Evolutionary conservation across 2,329 filamentous ascomycete species (phyloP).

Genomic region (Westerdykella sp.): DNA sequence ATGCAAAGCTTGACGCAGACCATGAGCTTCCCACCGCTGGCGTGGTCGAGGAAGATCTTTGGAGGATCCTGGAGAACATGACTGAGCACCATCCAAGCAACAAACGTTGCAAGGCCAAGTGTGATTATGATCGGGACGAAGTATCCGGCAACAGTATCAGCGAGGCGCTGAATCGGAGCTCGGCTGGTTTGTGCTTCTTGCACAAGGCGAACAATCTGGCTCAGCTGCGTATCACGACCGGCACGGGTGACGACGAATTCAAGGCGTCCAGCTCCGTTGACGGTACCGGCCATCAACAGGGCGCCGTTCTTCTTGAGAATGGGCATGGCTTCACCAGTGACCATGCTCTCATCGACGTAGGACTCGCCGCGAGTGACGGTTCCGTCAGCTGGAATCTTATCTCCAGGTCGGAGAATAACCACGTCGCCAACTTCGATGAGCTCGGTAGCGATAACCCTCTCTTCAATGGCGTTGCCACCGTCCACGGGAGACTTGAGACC

Average conservation of each 20-base stretch:
- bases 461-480: conserved; percentile 61
- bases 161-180: conserved; percentile 89
- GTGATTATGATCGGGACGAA: conserved; percentile 87
- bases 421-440: conserved; percentile 90
- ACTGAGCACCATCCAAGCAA: conserved; percentile 90
- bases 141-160: conserved; percentile 84
- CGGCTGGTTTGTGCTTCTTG: conserved; percentile 93
- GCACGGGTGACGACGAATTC: conserved; percentile 91
- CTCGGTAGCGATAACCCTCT: conserved; percentile 85
- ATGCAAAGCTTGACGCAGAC: conserved; percentile 97
- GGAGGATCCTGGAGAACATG: conserved; percentile 80
- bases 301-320: conserved; percentile 81
- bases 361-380: conserved; percentile 81
- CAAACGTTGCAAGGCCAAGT: conserved; percentile 78
- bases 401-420: conserved; percentile 85
- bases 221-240: conserved; percentile 91
- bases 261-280: conserved; percentile 85
- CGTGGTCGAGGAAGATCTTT: conserved; percentile 72
- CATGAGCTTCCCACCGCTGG: conserved; percentile 87
- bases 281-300: conserved; percentile 82
- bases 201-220: conserved; percentile 96
- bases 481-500: conserved; percentile 38
- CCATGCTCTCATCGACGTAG: conserved; percentile 96
- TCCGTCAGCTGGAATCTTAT: conserved; percentile 94
- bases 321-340: conserved; percentile 94